Conservation (phyloP, 495 filamentous ascomycete genomes). For the Choiromyces venosus region DNA sequence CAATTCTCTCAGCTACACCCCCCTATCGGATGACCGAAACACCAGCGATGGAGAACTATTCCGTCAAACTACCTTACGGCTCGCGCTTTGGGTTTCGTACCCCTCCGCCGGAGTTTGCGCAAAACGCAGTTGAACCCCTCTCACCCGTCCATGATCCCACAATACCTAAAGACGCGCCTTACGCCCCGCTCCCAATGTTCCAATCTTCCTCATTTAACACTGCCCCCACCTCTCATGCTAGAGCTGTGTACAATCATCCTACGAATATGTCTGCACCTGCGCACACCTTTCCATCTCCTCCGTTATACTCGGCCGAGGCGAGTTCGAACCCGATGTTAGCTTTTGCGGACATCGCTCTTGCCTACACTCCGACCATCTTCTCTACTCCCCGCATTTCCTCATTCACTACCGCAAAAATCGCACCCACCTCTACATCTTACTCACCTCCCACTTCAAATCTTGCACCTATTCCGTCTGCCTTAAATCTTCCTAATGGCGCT, state of each 20-base stretch:
- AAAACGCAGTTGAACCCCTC: slow-evolving; percentile 35
- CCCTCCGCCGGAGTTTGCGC: slow-evolving; percentile 40
- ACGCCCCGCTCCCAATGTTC: slow-evolving; percentile 18
- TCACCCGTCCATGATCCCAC: slow-evolving; percentile 23
- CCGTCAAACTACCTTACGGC: slow-evolving; percentile 24
- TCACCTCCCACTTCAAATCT: not conserved
- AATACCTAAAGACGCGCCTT: slow-evolving; percentile 15
- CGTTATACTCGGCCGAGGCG: not conserved
- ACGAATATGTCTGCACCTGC: not conserved
- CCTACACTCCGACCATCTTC: slow-evolving; percentile 29
- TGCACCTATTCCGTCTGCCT: not conserved
- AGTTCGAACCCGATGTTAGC: slow-evolving; percentile 29
- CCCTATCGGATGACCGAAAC: slow-evolving; percentile 35
- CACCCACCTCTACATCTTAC: not conserved
- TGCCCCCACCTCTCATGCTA: not conserved
- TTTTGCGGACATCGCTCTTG: slow-evolving; percentile 34
- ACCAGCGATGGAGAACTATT: slow-evolving; percentile 31
- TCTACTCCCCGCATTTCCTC: not conserved
- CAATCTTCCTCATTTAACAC: slow-evolving; percentile 4
- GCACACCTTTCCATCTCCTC: slow-evolving; percentile 1
- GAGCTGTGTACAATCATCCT: not conserved
- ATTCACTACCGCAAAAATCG: not conserved
- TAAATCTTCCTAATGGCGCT: not conserved
- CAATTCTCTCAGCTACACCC: slow-evolving; percentile 20
- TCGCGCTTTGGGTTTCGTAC: slow-evolving; percentile 39